phyloP scores from a whole-genome alignment of 352 stramenopile species.

The Globisporangium alternatum region DNA sequence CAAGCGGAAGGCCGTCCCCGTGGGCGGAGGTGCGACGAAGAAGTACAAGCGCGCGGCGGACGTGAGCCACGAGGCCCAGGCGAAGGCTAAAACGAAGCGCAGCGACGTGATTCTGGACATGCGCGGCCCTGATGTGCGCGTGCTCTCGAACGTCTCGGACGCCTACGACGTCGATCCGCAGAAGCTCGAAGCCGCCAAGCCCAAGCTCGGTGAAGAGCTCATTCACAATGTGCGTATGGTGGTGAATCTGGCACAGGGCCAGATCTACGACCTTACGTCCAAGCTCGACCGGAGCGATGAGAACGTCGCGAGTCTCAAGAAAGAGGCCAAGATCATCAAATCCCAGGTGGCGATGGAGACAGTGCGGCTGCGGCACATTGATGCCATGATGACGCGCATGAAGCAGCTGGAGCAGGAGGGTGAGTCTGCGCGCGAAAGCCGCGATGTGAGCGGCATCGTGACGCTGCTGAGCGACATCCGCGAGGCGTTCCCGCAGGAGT shows the following conservation, averaged over 20 bases:
- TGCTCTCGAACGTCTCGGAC: constrained; percentile 62
- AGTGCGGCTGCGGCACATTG: constrained; percentile 44
- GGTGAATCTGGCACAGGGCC: constrained; percentile 77
- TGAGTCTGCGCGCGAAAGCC: constrained; percentile 13
- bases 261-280: constrained; percentile 74
- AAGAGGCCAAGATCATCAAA: constrained; percentile 64
- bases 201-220: constrained; percentile 88
- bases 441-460: constrained; percentile 42
- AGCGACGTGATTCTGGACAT: constrained; percentile 87
- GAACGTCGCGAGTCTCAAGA: constrained; percentile 50
- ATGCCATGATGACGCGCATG: constrained; percentile 47
- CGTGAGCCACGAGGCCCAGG: constrained; percentile 45
- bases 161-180: constrained; percentile 55
- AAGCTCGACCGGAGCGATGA: constrained; percentile 56
- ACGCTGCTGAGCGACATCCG: constrained; percentile 41
- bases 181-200: constrained; percentile 39
- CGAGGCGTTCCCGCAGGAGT: constrained; percentile 51
- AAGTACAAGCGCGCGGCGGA: constrained; percentile 71
- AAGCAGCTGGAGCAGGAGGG: constrained; percentile 35
- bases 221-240: constrained; percentile 91
- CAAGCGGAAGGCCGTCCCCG: constrained; percentile 52
- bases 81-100: constrained; percentile 39
- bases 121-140: constrained; percentile 77
- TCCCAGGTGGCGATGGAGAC: constrained; percentile 57
- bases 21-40: constrained; percentile 2